Base-by-base conservation (phyloP, 495 filamentous ascomycete species). In the Immersiella caudata region DNA sequence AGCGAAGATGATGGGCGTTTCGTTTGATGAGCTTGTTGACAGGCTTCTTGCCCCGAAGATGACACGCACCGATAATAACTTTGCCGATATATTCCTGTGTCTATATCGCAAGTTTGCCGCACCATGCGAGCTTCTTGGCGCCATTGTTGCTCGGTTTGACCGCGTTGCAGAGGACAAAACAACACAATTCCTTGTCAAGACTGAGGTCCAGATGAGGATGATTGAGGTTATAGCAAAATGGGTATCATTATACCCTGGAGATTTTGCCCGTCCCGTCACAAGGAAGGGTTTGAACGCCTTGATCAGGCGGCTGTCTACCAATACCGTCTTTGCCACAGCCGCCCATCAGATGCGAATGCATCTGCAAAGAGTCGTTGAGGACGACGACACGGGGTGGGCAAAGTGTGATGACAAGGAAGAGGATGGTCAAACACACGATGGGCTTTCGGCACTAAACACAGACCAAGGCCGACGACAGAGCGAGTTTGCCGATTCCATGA, bases 61-160 rank as follows among this genome's bases (percentile, higher is more conserved):
- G 83, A 93, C 93, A 36, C 94, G 92, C 75, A 82, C 88, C 6
- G 95, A 97, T 75, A 82, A 84, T 21, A 97, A 96, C 75, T 98
- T 97, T 76, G 83, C 84, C 20, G 85, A 90, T 27, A 89, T 94
- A 9, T 98, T 98, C 73, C 81, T 98, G 21, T 96, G 93, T 66
- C 84, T 98, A n/a, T 97, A 97, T 75, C 90, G 95, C 61, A 96
- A 94, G 78, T 97, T 99, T 67, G 91, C 93, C 5, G 84, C 94
- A 4, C 95, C 95, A 0, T 82, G 83, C 16, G 84, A 89, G 49
- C 84, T 99, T 2, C 84, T 98, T 46, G 84, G 85, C 46, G 86
- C 90, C 18, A 88, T 98, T 67, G 79, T 93, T 26, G 79, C 80
- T 64, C 90, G 92, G 9, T 91, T 97, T 68, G 90, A 94, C 57